phyloP scores from a whole-genome alignment of 2,329 filamentous ascomycete species.

The Epichloe uncinata region DNA sequence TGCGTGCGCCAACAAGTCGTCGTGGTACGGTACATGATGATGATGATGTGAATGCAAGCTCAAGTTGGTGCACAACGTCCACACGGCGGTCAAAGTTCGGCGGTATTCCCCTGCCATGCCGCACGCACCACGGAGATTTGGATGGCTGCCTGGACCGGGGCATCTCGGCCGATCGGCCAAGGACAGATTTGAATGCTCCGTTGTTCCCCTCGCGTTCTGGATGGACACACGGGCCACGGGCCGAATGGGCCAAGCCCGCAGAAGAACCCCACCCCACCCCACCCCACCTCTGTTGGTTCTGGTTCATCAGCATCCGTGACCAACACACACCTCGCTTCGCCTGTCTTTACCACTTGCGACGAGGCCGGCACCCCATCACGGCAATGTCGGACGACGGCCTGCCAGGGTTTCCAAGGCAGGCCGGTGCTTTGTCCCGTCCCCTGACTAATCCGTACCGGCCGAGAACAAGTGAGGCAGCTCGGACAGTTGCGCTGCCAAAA shows the following conservation, averaged over 20 bases:
- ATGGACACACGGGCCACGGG: too few relatives aligned
- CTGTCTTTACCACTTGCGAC: too few relatives aligned
- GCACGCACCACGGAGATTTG: too few relatives aligned
- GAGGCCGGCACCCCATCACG: too few relatives aligned
- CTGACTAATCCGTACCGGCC: neutral
- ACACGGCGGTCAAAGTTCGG: neutral
- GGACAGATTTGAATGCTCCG: too few relatives aligned
- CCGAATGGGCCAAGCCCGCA: too few relatives aligned
- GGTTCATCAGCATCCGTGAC: neutral
- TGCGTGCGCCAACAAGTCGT: neutral
- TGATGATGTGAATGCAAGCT: neutral
- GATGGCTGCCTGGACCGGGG: neutral
- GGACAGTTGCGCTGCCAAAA: neutral
- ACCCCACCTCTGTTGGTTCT: neutral
- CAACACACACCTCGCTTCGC: neutral
- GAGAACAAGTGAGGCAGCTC: neutral
- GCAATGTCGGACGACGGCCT: too few relatives aligned
- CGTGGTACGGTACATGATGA: neutral
- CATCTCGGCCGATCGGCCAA: neutral
- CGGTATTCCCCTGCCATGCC: neutral
- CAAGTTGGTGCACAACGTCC: neutral
- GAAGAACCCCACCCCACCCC: too few relatives aligned
- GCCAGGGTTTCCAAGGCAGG: too few relatives aligned
- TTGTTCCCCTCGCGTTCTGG: too few relatives aligned
- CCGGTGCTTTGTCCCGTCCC: too few relatives aligned